These are phyloP conservation scores for Marasmius sp. DNA, from an alignment of 1,284 basidiomycete species.

Conservation along the genomic window DNA sequence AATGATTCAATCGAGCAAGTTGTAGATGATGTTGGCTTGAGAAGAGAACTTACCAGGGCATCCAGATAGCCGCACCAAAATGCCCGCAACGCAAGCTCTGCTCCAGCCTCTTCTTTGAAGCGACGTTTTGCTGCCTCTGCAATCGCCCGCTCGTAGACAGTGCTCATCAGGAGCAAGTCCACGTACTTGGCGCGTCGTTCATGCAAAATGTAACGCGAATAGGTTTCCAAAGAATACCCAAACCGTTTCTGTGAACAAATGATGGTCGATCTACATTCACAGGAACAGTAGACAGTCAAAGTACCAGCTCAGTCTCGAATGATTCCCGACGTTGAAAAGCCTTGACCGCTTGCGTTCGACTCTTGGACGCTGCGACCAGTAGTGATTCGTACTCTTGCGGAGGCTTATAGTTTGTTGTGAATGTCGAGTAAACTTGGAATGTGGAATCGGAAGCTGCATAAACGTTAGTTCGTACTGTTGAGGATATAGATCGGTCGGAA, in stretches of 20 bases:
- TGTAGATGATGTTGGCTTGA: neutral
- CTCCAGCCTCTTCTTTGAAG: slow-evolving; percentile 48
- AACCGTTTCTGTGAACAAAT: slow-evolving; percentile 31
- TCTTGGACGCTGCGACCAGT: slow-evolving; percentile 75
- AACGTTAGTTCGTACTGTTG: slow-evolving; percentile 6
- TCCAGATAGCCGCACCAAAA: slow-evolving; percentile 72
- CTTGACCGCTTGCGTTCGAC: slow-evolving; percentile 58
- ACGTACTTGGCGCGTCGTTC: slow-evolving; percentile 67
- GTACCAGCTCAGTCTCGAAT: slow-evolving; percentile 60
- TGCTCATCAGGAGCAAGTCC: slow-evolving; percentile 58
- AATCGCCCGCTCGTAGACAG: slow-evolving; percentile 79
- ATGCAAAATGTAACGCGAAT: slow-evolving; percentile 60
- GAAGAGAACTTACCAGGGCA: slow-evolving; percentile 37
- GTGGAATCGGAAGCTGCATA: slow-evolving; percentile 70
- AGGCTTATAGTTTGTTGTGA: slow-evolving; percentile 78
- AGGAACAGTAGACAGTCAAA: slow-evolving; percentile 17
- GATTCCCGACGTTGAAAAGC: slow-evolving; percentile 62
- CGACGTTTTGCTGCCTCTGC: slow-evolving; percentile 62
- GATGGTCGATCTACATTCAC: slow-evolving; percentile 19
- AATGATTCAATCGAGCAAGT: neutral
- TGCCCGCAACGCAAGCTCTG: slow-evolving; percentile 55
- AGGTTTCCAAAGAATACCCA: slow-evolving; percentile 56
- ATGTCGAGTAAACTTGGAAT: slow-evolving; percentile 82
- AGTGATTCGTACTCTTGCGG: slow-evolving; percentile 74
- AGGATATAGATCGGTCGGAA: neutral